A percentile compares a stretch with the other conserved stretches of the same genome.
Conservation (phyloP, 352 stramenopile species). For the Bremia lactucae region DNA sequence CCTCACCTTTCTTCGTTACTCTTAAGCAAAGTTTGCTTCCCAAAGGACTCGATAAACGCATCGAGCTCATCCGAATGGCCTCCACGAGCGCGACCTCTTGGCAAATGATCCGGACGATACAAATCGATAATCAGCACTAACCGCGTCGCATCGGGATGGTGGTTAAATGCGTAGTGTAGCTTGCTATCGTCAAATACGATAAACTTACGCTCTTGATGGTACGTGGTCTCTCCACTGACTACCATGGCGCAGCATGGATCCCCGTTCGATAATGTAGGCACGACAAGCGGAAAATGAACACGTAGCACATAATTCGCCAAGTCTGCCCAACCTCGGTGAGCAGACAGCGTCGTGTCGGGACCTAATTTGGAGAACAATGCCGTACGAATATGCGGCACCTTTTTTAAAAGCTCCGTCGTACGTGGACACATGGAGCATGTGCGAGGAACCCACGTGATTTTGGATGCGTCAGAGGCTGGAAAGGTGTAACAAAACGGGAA, state of each 20-base stretch:
- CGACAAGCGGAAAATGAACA: slow-evolving; percentile 62
- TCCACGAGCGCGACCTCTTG: slow-evolving; percentile 63
- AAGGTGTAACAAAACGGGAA: slow-evolving; percentile 89
- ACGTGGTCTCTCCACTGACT: slow-evolving; percentile 53
- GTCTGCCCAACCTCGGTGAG: slow-evolving; percentile 81
- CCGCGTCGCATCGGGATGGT: slow-evolving; percentile 48
- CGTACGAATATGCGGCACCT: slow-evolving; percentile 61
- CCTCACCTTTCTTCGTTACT: slow-evolving; percentile 8
- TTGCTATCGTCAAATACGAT: slow-evolving; percentile 90
- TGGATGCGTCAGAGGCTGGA: slow-evolving; percentile 71
- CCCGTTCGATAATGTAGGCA: slow-evolving; percentile 45
- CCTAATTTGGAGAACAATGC: slow-evolving; percentile 87
- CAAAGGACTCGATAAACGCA: slow-evolving; percentile 82
- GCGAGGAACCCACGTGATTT: slow-evolving; percentile 69
- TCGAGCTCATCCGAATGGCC: slow-evolving; percentile 84
- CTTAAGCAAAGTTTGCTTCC: slow-evolving; percentile 31
- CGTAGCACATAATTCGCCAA: slow-evolving; percentile 85
- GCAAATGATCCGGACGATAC: slow-evolving; percentile 70
- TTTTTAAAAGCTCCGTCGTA: slow-evolving; percentile 59
- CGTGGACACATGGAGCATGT: slow-evolving; percentile 70
- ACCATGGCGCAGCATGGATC: slow-evolving; percentile 67
- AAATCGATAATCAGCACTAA: slow-evolving; percentile 85
- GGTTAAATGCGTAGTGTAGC: slow-evolving; percentile 82
- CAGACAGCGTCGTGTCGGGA: slow-evolving; percentile 53
- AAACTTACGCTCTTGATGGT: slow-evolving; percentile 65